Evolutionary conservation across 169 alveolate genomes (phyloP).

Genomic region (Plasmodium gonderi): DNA sequence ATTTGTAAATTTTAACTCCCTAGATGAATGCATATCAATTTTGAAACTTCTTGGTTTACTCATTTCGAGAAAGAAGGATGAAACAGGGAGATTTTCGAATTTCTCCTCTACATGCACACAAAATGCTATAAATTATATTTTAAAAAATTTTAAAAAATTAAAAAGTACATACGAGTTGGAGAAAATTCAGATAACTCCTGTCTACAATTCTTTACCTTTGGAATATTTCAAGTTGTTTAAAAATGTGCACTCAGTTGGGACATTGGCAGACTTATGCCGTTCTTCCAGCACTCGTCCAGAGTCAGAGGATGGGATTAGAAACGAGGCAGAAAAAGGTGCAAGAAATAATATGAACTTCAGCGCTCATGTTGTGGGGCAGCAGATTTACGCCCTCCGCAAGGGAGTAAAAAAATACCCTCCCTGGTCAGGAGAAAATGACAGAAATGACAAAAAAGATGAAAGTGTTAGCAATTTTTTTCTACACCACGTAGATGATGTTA

Average conservation of each 20-base stretch:
- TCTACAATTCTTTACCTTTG: constrained; percentile 18
- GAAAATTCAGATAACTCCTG: constrained; percentile 20
- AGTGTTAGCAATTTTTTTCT: not conserved
- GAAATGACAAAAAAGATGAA: too few species aligned
- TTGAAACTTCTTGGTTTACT: constrained; percentile 33
- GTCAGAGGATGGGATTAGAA: too few species aligned
- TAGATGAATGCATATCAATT: constrained; percentile 45
- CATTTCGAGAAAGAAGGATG: not conserved
- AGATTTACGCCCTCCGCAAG: too few species aligned
- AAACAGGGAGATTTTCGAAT: not conserved
- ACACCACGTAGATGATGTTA: constrained; percentile 27
- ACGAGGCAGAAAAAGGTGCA: not conserved
- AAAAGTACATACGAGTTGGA: not conserved
- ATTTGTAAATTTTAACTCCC: constrained; percentile 27
- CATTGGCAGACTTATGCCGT: not conserved
- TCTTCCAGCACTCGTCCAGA: too few species aligned
- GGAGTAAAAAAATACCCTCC: not conserved
- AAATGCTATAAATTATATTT: constrained; percentile 31
- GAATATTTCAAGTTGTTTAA: constrained; percentile 33
- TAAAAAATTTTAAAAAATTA: constrained; percentile 33
- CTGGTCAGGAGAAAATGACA: not conserved
- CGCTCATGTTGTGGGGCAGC: not conserved
- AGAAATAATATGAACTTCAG: not conserved
- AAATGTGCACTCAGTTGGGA: not conserved
- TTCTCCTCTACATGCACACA: not conserved